These are phyloP conservation scores for Monosporascus ibericus DNA, from an alignment of 2,329 filamentous ascomycete species.

Conservation along the genomic window DNA sequence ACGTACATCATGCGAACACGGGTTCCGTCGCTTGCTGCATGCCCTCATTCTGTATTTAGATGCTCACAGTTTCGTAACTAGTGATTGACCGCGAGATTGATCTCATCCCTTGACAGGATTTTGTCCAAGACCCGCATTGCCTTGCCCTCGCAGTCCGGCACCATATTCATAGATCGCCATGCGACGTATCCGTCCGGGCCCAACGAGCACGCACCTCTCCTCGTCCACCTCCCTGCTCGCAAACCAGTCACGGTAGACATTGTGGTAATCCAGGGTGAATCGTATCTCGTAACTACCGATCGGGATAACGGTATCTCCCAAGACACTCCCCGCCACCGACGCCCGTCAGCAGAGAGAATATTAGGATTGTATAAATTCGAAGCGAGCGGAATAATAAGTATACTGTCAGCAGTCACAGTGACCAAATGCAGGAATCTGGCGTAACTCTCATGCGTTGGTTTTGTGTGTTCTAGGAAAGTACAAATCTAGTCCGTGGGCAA, in stretches of 20 bases:
- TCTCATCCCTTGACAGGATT: slow-evolving; percentile 5
- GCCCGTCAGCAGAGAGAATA: too few relatives aligned
- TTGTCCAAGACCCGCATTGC: slow-evolving; percentile 14
- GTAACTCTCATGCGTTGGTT: too few relatives aligned
- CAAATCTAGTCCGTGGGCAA: too few relatives aligned
- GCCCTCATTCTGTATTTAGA: too few relatives aligned
- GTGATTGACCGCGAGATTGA: background rate
- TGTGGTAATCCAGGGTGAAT: slow-evolving; percentile 52
- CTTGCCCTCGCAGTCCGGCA: slow-evolving; percentile 11
- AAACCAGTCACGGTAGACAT: slow-evolving; percentile 57
- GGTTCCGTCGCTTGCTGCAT: too few relatives aligned
- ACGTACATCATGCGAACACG: too few relatives aligned
- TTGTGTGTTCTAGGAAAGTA: too few relatives aligned
- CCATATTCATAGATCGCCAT: slow-evolving; percentile 34
- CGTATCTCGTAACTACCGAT: slow-evolving; percentile 49
- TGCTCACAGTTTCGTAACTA: background rate
- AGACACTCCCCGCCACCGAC: too few relatives aligned
- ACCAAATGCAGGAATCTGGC: too few relatives aligned
- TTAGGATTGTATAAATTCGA: too few relatives aligned
- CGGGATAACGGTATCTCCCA: slow-evolving; percentile 33
- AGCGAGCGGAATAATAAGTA: too few relatives aligned
- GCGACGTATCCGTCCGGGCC: slow-evolving; percentile 54
- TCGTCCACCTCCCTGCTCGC: slow-evolving; percentile 47
- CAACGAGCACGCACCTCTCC: slow-evolving; percentile 51
- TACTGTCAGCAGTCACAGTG: too few relatives aligned